Base-by-base conservation (phyloP, 306 rosid genomes). In the Echinosophora koreensis region DNA sequence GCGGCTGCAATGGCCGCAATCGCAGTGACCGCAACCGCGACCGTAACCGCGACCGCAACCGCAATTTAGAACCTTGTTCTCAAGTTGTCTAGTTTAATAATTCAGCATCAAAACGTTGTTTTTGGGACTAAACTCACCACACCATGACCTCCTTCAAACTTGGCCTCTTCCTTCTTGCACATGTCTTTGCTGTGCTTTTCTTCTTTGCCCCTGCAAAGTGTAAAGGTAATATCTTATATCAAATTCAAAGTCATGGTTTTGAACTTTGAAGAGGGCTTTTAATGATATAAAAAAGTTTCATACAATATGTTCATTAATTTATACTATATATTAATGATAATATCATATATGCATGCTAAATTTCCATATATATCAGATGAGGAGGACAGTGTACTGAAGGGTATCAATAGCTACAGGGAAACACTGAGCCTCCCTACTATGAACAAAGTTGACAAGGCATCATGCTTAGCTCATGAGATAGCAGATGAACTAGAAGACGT, bases 341-440 rank as follows among this genome's bases (percentile, higher is more conserved):
- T 30, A 35, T 3, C 5, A 5, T 14, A 30, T 30, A 30, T 3
- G 6, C 17, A 38, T 15, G 34, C 12, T 49, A 30, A 30, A 30
- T 27, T 60, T 57, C 80, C 84, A 30, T 30, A 30, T 30, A 2
- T 1, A 30, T 87, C 66, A 56, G 84, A 88, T 28, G 89, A 92
- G 70, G 88, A 88, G 71, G 88, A 80, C 35, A 87, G 84, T 76
- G 89, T 92, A 14, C 84, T 88, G 0, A 90, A 88, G 87, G 98
- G 97, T 66, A 46, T 95, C 35, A 92, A 92, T 71, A 90, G 94
- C 77, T 88, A 60, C 71, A 73, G 97, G 62, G 81, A 84, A 12
- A 78, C 92, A 0, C 55, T 15, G 39, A 88, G 66, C 13, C 77
- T 90, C 3, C 59, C 88, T 6, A 72, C 77, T 6, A 76, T 95